These are phyloP conservation scores for Daldinia decipiens DNA, from an alignment of 495 filamentous ascomycete species.

Conservation along the genomic window DNA sequence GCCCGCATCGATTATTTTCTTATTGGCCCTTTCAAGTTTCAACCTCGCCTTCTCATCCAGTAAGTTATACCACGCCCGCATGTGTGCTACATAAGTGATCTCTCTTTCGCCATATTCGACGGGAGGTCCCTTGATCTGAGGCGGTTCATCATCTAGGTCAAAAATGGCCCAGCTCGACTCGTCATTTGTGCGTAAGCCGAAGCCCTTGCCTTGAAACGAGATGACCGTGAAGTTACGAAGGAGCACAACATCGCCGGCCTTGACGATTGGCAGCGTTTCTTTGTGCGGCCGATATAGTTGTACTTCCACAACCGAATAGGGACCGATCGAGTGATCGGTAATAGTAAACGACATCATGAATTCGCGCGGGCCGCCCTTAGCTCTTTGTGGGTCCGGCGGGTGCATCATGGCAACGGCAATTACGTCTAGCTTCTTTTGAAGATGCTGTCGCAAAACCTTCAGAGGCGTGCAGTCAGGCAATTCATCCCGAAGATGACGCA, in stretches of 20 bases:
- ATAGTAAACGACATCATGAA: slow-evolving; percentile 75
- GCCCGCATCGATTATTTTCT: slow-evolving; percentile 50
- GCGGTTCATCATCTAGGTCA: slow-evolving; percentile 48
- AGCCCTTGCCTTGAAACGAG: slow-evolving; percentile 59
- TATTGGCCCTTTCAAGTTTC: slow-evolving; percentile 55
- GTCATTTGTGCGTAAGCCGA: slow-evolving; percentile 56
- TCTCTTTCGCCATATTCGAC: slow-evolving; percentile 56
- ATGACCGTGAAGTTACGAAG: slow-evolving; percentile 78
- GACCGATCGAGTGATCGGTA: slow-evolving; percentile 69
- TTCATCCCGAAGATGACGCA: slow-evolving; percentile 65
- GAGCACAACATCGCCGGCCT: slow-evolving; percentile 78
- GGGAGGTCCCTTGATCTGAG: slow-evolving; percentile 59
- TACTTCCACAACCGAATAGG: slow-evolving; percentile 62
- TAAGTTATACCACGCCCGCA: slow-evolving; percentile 55
- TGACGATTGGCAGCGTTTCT: slow-evolving; percentile 72
- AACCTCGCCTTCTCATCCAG: slow-evolving; percentile 50
- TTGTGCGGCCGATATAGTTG: slow-evolving; percentile 80
- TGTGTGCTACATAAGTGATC: slow-evolving; percentile 45
- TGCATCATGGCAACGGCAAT: slow-evolving; percentile 72
- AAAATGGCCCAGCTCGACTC: slow-evolving; percentile 73
- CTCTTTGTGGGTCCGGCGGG: slow-evolving; percentile 64
- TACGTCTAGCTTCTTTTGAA: slow-evolving; percentile 66
- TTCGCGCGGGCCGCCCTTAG: slow-evolving; percentile 73
- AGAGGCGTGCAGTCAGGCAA: slow-evolving; percentile 76
- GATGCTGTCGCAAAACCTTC: slow-evolving; percentile 67